Conservation (phyloP, 177 flowering plant species). For the Vitis hybrid region DNA sequence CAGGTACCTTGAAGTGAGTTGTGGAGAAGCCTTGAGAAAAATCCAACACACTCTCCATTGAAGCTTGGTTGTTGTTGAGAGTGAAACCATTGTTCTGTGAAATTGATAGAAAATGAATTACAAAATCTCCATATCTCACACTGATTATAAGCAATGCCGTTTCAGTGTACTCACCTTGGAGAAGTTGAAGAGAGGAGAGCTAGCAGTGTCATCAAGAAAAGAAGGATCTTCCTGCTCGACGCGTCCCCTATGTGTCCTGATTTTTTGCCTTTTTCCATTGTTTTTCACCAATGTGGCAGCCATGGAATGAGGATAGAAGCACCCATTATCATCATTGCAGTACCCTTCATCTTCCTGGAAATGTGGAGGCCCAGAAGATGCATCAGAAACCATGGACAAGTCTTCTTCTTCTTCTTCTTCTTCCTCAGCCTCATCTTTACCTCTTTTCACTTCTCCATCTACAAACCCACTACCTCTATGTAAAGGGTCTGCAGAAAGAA, state of each 20-base stretch:
- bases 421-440: not conserved
- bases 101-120: not conserved
- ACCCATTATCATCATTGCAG: constrained; percentile 19
- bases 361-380: constrained; percentile 69
- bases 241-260: constrained; percentile 14
- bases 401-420: constrained; percentile 30
- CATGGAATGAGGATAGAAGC: constrained; percentile 15
- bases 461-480: constrained; percentile 1
- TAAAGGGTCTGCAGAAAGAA: constrained; percentile 22
- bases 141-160: no score
- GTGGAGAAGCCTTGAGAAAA: constrained; percentile 53
- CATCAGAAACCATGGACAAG: constrained; percentile 72
- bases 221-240: constrained; percentile 18
- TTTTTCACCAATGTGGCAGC: constrained; percentile 8
- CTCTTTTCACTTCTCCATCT: constrained; percentile 2
- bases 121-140: not conserved
- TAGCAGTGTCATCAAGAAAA: constrained; percentile 68
- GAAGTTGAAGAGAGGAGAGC: constrained; percentile 39
- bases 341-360: constrained; percentile 29
- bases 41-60: constrained; percentile 37
- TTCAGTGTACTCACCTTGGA: constrained; percentile 25
- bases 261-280: constrained; percentile 18
- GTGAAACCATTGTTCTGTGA: constrained; percentile 25
- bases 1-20: constrained; percentile 41
- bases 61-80: constrained; percentile 22